phyloP scores from a whole-genome alignment of 164 flowering plant genomes.

The Stephania yunnanensis region DNA sequence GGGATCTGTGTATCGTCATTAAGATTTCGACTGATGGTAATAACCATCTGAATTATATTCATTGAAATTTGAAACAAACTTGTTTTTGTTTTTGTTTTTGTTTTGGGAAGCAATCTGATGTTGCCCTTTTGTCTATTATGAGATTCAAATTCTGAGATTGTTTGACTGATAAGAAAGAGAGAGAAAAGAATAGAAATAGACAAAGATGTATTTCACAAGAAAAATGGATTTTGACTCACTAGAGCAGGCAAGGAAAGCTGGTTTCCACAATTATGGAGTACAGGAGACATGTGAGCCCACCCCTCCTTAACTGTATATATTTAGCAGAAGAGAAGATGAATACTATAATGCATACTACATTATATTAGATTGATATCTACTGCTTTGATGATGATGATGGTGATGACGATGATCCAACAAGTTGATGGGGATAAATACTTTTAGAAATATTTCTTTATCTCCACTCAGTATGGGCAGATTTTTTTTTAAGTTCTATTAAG shows the following conservation, averaged over 20 bases:
- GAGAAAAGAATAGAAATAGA: background rate
- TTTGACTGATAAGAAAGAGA: background rate
- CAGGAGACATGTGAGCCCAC: conserved; percentile 16
- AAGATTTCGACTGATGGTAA: background rate
- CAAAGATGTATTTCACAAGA: conserved; percentile 2
- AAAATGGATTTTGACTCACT: conserved; percentile 15
- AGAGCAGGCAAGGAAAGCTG: conserved; percentile 16
- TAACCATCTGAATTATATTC: background rate
- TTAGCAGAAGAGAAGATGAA: background rate
- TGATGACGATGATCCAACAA: conserved; percentile 8
- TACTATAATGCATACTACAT: background rate
- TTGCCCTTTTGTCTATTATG: background rate
- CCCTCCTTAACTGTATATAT: background rate
- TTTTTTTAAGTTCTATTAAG: background rate
- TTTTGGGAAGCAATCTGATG: background rate
- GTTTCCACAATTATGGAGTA: conserved; percentile 19
- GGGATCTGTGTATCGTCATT: background rate
- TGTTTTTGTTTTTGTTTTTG: background rate
- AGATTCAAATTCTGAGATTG: background rate
- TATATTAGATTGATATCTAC: background rate
- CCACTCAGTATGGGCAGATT: too few relatives aligned
- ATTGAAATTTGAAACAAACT: background rate
- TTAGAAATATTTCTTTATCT: background rate
- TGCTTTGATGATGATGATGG: background rate
- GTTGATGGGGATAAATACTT: background rate